Base-by-base conservation (phyloP, 257 asterid species). In the Jasminum sambac region DNA sequence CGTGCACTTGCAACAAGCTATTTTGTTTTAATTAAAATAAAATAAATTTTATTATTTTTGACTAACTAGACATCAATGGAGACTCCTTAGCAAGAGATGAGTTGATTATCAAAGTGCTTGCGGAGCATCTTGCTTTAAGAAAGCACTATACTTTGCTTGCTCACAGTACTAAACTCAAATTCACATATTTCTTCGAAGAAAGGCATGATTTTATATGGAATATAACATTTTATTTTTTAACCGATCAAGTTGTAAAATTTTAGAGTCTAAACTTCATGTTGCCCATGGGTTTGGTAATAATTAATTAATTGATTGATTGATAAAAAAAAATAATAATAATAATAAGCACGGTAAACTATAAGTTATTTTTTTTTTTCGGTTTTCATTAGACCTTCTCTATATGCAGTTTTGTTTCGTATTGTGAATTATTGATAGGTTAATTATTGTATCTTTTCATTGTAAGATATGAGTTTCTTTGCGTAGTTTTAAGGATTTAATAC, bases 91-190 rank as follows among this genome's bases (percentile, higher is more conserved):
- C 11, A 2, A 16, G 57, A 46, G 19, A 4, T 5, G 57, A 46
- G 57, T 16, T 46, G 2, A 46, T 13, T n/a, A 30, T 30, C 36
- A 4, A 30, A 30, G 36, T 4, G 4, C 1, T 30, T 30, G 36
- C 4, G n/a, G 36, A 30, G 4, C 36, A 30, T 30, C 24, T 48
- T 11, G 17, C 58, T 11, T 50, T n/a, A 69, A 37, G 58, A 74
- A 69, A 72, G 83, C 67, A 75, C 48, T 38, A 24, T 66, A 30
- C 72, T 14, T 72, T 43, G 69, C 67, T 65, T 57, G 16, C 11
- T 59, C 17, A 48, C 23, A 17, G n/a, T 6, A 16, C 23, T 16
- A 46, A 0, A 5, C n/a, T 46, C 57, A 16, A 46, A n/a, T 16
- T 46, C 16, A 19, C 16, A 46, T 46, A 46, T 46, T 16, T 46